phyloP scores from a whole-genome alignment of 352 stramenopile genomes.

The Pythium insidiosum region DNA sequence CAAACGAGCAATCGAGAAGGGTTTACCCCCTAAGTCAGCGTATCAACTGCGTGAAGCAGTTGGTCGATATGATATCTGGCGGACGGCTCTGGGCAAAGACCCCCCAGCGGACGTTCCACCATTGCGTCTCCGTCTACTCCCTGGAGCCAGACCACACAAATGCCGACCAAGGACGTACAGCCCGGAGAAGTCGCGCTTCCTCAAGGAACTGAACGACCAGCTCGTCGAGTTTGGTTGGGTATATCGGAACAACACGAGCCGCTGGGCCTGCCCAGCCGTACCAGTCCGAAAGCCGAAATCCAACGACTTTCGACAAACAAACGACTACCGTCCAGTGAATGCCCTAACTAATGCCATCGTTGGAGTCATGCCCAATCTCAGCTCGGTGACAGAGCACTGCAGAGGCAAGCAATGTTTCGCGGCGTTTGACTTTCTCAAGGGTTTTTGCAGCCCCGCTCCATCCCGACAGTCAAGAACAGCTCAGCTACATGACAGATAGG shows the following conservation, averaged over 20 bases:
- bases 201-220: constrained; percentile 13
- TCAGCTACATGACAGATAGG: constrained; percentile 23
- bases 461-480: constrained; percentile 10
- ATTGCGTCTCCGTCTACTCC: constrained; percentile 14
- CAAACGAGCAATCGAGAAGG: constrained; percentile 1
- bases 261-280: constrained; percentile 15
- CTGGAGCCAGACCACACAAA: constrained; percentile 11
- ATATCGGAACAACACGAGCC: constrained; percentile 12
- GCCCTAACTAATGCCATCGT: constrained; percentile 12
- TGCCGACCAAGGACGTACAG: constrained; percentile 13
- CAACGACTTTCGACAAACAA: constrained; percentile 14
- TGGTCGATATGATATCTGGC: constrained; percentile 7
- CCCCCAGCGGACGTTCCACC: constrained; percentile 10
- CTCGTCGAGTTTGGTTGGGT: constrained; percentile 18
- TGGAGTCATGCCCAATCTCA: constrained; percentile 18
- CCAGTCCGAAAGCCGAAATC: constrained; percentile 9
- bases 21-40: neutral
- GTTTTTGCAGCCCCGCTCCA: constrained; percentile 8
- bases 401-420: constrained; percentile 6
- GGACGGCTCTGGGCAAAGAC: constrained; percentile 10
- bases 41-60: neutral
- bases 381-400: constrained; percentile 3
- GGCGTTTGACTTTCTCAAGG: constrained; percentile 23
- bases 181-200: constrained; percentile 9
- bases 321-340: constrained; percentile 20